phyloP scores from a whole-genome alignment of 805 yeast genomes.

The Phaffomyces thermotolerans region DNA sequence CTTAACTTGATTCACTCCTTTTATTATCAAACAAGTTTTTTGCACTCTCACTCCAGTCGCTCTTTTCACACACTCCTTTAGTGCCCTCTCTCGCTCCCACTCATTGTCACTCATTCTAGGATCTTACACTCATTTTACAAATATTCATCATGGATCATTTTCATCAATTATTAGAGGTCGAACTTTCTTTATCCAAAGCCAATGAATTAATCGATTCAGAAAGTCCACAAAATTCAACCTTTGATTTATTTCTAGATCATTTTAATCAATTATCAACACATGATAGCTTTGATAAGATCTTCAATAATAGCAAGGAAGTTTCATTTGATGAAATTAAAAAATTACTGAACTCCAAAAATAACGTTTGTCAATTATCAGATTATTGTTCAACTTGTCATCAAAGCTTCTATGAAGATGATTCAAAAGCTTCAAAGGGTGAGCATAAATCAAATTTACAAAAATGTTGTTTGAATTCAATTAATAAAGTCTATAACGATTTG shows the following conservation, averaged over 20 bases:
- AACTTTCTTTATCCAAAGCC: conserved; percentile 6
- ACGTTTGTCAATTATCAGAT: conserved; percentile 16
- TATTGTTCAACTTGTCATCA: conserved; percentile 22
- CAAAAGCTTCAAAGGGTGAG: conserved; percentile 12
- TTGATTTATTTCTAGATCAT: conserved; percentile 6
- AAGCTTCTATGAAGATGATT: conserved; percentile 20
- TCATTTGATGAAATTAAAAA: conserved; percentile 27
- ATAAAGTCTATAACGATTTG: conserved; percentile 14
- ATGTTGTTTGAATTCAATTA: conserved; percentile 19
- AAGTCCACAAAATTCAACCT: neutral
- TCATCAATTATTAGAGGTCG: conserved; percentile 18
- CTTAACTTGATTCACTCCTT: neutral
- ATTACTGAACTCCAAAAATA: conserved; percentile 17
- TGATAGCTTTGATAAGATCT: neutral
- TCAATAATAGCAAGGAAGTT: conserved; percentile 5
- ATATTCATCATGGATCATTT: conserved; percentile 3
- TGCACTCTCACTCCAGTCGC: neutral
- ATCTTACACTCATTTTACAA: too few relatives aligned
- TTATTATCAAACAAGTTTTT: neutral
- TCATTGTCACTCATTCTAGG: conserved; percentile 10
- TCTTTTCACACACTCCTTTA: neutral
- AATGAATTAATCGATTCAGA: neutral
- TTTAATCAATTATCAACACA: conserved; percentile 8
- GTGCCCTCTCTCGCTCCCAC: neutral
- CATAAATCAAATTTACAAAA: conserved; percentile 9